These are phyloP conservation scores for Nakaseomyces sp. DNA, from an alignment of 1,139 yeast species.

Conservation along the genomic window DNA sequence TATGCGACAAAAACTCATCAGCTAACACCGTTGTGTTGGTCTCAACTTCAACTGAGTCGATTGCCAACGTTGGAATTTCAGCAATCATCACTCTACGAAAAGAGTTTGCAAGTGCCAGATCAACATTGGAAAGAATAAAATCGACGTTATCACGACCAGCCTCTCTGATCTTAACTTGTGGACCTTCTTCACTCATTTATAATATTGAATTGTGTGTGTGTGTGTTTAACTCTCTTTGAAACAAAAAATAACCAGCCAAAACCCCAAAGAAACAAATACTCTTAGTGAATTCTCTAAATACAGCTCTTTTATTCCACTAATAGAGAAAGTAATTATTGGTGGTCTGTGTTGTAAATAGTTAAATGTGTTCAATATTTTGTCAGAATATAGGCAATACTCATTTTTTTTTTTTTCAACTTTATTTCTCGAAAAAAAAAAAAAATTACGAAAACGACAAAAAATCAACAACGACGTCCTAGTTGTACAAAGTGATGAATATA, in stretches of 20 bases:
- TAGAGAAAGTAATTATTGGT: too few relatives aligned
- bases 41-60: constrained; percentile 92
- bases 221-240: too few relatives aligned
- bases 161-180: constrained; percentile 82
- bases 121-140: constrained; percentile 80
- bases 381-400: too few relatives aligned
- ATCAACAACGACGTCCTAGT: neutral
- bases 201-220: too few relatives aligned
- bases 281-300: too few relatives aligned
- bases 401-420: neutral
- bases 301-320: too few relatives aligned
- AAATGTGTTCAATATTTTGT: too few relatives aligned
- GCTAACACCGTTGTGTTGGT: constrained; percentile 90
- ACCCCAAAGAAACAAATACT: too few relatives aligned
- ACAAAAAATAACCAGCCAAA: too few relatives aligned
- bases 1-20: constrained; percentile 89
- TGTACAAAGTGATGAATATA: neutral
- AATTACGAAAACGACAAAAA: too few relatives aligned
- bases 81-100: constrained; percentile 86
- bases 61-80: constrained; percentile 92
- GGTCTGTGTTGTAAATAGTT: too few relatives aligned
- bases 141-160: constrained; percentile 83
- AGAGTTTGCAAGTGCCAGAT: constrained; percentile 86
- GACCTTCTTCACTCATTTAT: constrained; percentile 42
- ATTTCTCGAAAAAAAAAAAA: neutral